These are phyloP conservation scores for Schizothecium vesticola DNA, from an alignment of 495 filamentous ascomycete species.

Conservation along the genomic window DNA sequence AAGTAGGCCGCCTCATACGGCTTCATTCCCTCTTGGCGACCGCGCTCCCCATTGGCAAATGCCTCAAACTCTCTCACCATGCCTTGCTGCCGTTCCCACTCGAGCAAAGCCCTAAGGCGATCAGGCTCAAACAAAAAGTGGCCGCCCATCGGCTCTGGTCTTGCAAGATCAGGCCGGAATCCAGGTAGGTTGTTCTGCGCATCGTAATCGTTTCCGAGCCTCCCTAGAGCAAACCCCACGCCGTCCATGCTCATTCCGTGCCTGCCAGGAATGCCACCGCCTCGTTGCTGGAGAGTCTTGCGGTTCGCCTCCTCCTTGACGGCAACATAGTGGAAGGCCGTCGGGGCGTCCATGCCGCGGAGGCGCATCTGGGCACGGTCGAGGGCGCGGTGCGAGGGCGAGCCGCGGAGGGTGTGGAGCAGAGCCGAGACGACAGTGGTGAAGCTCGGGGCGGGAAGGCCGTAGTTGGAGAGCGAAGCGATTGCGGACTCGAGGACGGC, in stretches of 20 bases:
- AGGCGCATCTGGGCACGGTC: conserved; percentile 14
- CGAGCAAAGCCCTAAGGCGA: background rate
- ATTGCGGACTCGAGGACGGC: conserved; percentile 10
- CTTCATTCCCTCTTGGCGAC: background rate
- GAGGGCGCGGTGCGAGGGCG: conserved; percentile 7
- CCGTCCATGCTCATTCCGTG: conserved; percentile 11
- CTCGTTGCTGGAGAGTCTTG: background rate
- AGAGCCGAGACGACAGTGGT: conserved; percentile 6
- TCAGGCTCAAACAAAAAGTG: conserved; percentile 10
- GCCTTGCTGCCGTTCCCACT: conserved; percentile 5
- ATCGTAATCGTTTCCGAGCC: conserved; percentile 14
- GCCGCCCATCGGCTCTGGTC: background rate
- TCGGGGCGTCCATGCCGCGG: conserved; percentile 9
- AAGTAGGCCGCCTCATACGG: conserved; percentile 6
- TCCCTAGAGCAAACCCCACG: conserved; percentile 5
- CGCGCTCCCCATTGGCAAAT: background rate
- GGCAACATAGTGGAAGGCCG: conserved; percentile 1
- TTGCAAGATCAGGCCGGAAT: conserved; percentile 7
- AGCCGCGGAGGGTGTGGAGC: conserved; percentile 9
- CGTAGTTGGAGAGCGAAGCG: conserved; percentile 2
- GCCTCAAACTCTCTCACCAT: conserved; percentile 9
- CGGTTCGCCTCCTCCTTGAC: conserved; percentile 13
- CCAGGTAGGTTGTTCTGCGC: conserved; percentile 15
- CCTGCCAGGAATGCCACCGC: background rate
- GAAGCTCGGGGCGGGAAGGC: conserved; percentile 3